Evolutionary conservation across 441 rosid genomes (phyloP).

Genomic region (Corymbia calophylla): DNA sequence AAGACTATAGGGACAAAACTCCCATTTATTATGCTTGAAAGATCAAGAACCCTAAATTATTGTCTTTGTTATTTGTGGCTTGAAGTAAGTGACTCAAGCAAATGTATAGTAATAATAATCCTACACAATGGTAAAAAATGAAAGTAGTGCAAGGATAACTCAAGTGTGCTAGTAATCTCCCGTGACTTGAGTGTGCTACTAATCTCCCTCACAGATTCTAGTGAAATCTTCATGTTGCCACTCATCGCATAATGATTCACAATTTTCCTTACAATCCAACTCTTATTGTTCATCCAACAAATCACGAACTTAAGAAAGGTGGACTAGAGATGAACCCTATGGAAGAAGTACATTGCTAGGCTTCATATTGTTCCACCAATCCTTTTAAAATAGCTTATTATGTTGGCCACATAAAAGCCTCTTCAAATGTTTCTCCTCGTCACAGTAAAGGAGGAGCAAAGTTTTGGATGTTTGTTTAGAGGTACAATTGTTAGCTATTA

Average conservation of each 20-base stretch:
- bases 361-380: not conserved
- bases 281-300: not conserved
- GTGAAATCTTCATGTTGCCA: rapidly evolving
- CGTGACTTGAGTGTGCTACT: rapidly evolving
- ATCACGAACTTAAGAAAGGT: rapidly evolving
- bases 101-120: no score
- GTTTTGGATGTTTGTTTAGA: not conserved
- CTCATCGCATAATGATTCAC: rapidly evolving
- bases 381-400: rapidly evolving
- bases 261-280: not conserved
- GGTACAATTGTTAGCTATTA: rapidly evolving
- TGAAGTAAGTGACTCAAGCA: not conserved
- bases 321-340: rapidly evolving
- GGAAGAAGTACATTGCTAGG: not conserved
- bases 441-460: not conserved
- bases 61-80: not conserved
- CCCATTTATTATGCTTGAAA: rapidly evolving
- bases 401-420: not conserved
- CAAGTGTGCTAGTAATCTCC: not conserved
- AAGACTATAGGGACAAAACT: not conserved
- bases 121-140: rapidly evolving
- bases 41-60: not conserved
- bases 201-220: rapidly evolving
- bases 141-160: rapidly evolving
- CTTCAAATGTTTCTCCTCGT: rapidly evolving